A percentile compares a stretch with the other conserved stretches of the same genome.
phyloP scores from a whole-genome alignment of 371 early-diverging fungal genomes.

The Mortierella sp. region DNA sequence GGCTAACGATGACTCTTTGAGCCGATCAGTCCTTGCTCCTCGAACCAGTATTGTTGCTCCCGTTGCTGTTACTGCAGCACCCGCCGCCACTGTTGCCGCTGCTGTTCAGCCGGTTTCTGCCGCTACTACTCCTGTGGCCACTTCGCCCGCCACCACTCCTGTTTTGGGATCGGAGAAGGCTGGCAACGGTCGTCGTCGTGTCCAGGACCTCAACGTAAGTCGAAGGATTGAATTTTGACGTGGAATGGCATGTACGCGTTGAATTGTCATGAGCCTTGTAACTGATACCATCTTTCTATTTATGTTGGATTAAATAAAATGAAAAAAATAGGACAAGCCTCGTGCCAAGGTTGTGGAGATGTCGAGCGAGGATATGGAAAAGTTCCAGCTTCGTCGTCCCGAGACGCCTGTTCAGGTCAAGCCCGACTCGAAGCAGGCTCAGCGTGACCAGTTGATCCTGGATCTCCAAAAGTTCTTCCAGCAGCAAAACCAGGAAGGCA shows the following conservation, averaged over 20 bases:
- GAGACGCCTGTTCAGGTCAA: conserved; percentile 55
- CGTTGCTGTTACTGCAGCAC: conserved; percentile 9
- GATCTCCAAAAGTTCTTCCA: conserved; percentile 57
- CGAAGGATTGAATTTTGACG: too few species aligned
- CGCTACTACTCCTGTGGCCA: conserved; percentile 4
- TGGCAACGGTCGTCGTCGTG: conserved; percentile 38
- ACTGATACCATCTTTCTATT: neutral
- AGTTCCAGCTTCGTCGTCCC: conserved; percentile 61
- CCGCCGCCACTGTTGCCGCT: conserved; percentile 6
- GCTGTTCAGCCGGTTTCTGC: conserved; percentile 7
- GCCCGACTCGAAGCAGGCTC: conserved; percentile 57
- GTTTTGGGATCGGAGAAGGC: conserved; percentile 47
- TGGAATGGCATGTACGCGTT: neutral
- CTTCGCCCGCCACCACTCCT: conserved; percentile 41
- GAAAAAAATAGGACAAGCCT: conserved; percentile 63
- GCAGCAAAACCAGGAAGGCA: conserved; percentile 21
- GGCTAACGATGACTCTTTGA: conserved; percentile 28
- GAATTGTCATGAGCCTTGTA: neutral
- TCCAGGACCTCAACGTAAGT: conserved; percentile 48
- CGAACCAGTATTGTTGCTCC: conserved; percentile 30
- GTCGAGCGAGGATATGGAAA: conserved; percentile 74
- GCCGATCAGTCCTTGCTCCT: conserved; percentile 51
- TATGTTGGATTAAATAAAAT: conserved; percentile 1
- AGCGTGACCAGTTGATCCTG: conserved; percentile 50
- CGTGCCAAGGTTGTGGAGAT: conserved; percentile 78